phyloP scores from a whole-genome alignment of 2,329 filamentous ascomycete genomes.

The Scolecobasidium constrictum region DNA sequence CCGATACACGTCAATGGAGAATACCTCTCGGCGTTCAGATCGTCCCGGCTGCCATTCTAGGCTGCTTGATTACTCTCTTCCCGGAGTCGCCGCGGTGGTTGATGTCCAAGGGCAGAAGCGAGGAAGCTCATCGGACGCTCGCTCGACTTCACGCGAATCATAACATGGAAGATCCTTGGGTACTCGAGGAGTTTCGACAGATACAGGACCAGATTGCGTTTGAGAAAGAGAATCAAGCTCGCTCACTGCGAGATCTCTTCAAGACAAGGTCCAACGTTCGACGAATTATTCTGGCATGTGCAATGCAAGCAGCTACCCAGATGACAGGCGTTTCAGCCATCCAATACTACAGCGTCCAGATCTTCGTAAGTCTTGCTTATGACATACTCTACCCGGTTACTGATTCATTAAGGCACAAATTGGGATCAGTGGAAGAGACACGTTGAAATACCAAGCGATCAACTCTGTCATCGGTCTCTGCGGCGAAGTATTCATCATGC shows the following conservation, averaged over 20 bases:
- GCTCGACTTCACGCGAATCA: slow-evolving; percentile 61
- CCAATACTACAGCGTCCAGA: slow-evolving; percentile 59
- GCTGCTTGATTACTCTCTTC: slow-evolving; percentile 57
- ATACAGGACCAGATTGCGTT: slow-evolving; percentile 56
- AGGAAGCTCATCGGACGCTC: slow-evolving; percentile 55
- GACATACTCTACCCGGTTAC: too few relatives aligned
- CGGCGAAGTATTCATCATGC: too few relatives aligned
- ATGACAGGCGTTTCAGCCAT: slow-evolving; percentile 68
- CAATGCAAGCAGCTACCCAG: slow-evolving; percentile 59
- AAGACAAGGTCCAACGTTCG: slow-evolving; percentile 55
- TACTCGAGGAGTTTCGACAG: slow-evolving; percentile 59
- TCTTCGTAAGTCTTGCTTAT: too few relatives aligned
- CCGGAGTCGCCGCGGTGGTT: slow-evolving; percentile 61
- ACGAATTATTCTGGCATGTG: slow-evolving; percentile 58
- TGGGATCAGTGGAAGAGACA: slow-evolving; percentile 52
- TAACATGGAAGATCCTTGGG: slow-evolving; percentile 54
- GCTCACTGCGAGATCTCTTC: slow-evolving; percentile 61
- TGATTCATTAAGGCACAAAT: too few relatives aligned
- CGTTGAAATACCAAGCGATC: slow-evolving; percentile 66
- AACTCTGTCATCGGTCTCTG: slow-evolving; percentile 61
- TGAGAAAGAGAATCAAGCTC: slow-evolving; percentile 58
- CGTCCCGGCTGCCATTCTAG: slow-evolving; percentile 53
- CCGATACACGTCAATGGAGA: slow-evolving; percentile 46
- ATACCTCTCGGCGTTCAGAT: slow-evolving; percentile 59
- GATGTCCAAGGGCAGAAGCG: slow-evolving; percentile 54